Conservation (phyloP, 75 land plant genomes). For the Pinus albicaulis region DNA sequence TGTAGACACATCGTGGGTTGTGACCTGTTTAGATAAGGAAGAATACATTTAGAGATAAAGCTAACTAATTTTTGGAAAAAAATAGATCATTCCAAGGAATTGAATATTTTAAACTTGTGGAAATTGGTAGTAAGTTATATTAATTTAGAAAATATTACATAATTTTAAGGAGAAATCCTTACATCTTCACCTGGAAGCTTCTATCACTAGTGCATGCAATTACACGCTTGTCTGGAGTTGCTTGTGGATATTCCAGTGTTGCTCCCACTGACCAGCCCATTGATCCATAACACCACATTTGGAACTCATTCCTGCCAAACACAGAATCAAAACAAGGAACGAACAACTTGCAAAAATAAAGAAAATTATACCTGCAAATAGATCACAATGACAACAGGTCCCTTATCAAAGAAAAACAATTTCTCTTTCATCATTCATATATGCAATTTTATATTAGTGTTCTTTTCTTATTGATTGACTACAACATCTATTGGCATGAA, state of each 20-base stretch:
- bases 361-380: too few species aligned
- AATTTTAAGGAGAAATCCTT: too few species aligned
- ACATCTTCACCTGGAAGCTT: slow-evolving; percentile 59
- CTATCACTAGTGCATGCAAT: slow-evolving; percentile 89
- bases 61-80: neutral
- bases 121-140: slow-evolving; percentile 4
- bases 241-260: slow-evolving; percentile 75
- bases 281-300: slow-evolving; percentile 78
- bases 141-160: too few species aligned
- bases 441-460: too few species aligned
- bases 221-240: slow-evolving; percentile 54
- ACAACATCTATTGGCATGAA: too few species aligned
- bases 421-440: too few species aligned
- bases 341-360: too few species aligned
- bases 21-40: slow-evolving; percentile 1
- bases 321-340: too few species aligned
- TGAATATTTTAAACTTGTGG: neutral
- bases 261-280: slow-evolving; percentile 84
- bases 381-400: too few species aligned
- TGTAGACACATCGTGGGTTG: slow-evolving; percentile 50
- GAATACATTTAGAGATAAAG: neutral
- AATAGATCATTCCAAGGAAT: neutral
- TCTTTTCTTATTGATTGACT: too few species aligned
- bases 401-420: too few species aligned
- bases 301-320: slow-evolving; percentile 61